Base-by-base conservation (phyloP, 768 basidiomycete species). In the Lentinula detonsa region DNA sequence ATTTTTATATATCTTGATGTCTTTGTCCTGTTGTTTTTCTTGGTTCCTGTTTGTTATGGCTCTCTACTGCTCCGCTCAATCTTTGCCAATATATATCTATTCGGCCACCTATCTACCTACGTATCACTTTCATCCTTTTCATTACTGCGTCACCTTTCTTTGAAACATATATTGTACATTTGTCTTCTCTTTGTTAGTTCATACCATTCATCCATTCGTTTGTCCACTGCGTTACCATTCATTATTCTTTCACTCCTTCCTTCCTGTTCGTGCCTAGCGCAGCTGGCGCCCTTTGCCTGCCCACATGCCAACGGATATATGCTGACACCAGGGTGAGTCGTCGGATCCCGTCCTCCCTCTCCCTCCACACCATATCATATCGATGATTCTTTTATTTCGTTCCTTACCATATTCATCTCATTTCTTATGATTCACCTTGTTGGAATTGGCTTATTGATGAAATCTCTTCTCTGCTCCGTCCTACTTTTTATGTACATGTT, bases 281-380 rank as follows among this genome's bases (percentile, higher is more conserved):
- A 13, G n/a, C 43, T 43, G 31, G 18, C 1, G 8, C 28, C 48
- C 48, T 49, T 31, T 49, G 21, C 8, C 50, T 10, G 50, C 33
- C n/a, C n/a, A 34, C n/a, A 13, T 8, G 15, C 7, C 33, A 7
- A n/a, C 33, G 50, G 50, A 51, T 4, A 34, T 51, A 15, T 21
- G 28, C 37, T 43, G 37, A 56, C 21, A 37, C 13, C 18, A 45
- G 55, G 55, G 55, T 56, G 55, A 56, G 55, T 56, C 23, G 23
- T 56, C 31, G 21, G 39, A 56, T 40, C 55, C 55, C 23, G 40
- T 56, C 55, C 55, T 56, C 39, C 55, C 39, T 40, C 53, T 40
- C 55, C 39, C 28, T 33, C 40, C 55, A 18, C 39, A n/a, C 28
- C 39, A 23, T 45, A 1, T 43, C 23, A 10, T 21, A 16, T 10